phyloP scores from a whole-genome alignment of 1,284 basidiomycete genomes.

The Singerocomus inundabilis region DNA sequence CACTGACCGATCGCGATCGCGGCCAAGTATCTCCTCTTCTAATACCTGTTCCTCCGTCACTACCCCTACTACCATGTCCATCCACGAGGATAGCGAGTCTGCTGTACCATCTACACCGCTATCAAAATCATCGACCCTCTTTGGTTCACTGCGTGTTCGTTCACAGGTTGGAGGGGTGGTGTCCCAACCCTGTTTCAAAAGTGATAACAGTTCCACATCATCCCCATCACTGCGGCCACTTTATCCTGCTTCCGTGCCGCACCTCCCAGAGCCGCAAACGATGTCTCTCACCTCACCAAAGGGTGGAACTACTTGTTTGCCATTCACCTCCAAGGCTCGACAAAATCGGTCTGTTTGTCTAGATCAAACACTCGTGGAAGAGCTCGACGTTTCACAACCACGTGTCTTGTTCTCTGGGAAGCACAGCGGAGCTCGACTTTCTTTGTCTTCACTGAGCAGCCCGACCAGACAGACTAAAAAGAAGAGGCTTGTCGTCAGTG shows the following conservation, averaged over 20 bases:
- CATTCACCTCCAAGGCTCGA: conserved; percentile 26
- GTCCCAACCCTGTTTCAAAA: conserved; percentile 34
- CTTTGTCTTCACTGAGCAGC: conserved; percentile 43
- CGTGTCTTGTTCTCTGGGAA: conserved; percentile 34
- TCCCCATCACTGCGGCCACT: conserved; percentile 41
- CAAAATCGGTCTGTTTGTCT: conserved; percentile 18
- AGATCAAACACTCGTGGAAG: conserved; percentile 35
- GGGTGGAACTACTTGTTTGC: conserved; percentile 24
- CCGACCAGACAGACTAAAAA: conserved; percentile 45
- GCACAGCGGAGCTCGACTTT: conserved; percentile 41
- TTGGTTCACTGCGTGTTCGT: conserved; percentile 49
- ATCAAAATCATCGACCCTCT: conserved; percentile 43
- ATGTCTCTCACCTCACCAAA: conserved; percentile 21
- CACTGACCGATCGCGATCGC: conserved; percentile 54
- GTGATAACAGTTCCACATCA: conserved; percentile 23
- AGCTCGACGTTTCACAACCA: conserved; percentile 30
- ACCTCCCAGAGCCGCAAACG: conserved; percentile 35
- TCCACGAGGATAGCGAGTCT: conserved; percentile 28
- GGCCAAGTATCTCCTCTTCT: conserved; percentile 66
- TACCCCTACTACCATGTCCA: conserved; percentile 38
- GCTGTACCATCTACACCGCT: conserved; percentile 41
- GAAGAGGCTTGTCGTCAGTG: conserved; percentile 55
- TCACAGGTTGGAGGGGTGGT: conserved; percentile 33
- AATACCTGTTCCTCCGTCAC: conserved; percentile 54
- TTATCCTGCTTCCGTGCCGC: conserved; percentile 39